Evolutionary conservation across 2,329 filamentous ascomycete species (phyloP).

Genomic region (Diplodia scrobiculata): DNA sequence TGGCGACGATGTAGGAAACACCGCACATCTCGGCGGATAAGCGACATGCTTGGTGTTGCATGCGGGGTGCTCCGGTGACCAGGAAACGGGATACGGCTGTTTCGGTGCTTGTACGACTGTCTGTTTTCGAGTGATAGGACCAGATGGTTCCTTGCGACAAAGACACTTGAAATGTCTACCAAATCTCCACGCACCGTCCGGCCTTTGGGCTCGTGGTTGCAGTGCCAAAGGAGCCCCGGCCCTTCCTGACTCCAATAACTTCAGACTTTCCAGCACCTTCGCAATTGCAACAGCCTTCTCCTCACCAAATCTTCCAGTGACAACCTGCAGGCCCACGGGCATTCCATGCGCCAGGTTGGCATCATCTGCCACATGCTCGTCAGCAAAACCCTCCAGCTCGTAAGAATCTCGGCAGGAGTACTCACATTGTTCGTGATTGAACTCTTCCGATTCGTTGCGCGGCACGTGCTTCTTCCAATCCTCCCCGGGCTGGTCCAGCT

Average conservation of each 20-base stretch:
- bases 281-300: constrained; percentile 33
- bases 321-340: constrained; percentile 33
- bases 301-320: constrained; percentile 33
- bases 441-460: constrained; percentile 22
- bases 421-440: constrained; percentile 29
- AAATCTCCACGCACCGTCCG: background rate
- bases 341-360: constrained; percentile 31
- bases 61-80: background rate
- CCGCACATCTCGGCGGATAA: background rate
- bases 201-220: too few species aligned
- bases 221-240: too few species aligned
- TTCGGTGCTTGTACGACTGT: background rate
- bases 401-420: background rate
- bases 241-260: background rate
- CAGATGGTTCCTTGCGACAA: too few species aligned
- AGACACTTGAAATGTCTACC: background rate
- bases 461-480: constrained; percentile 12
- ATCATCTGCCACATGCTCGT: constrained; percentile 30
- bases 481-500: constrained; percentile 18
- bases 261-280: constrained; percentile 31
- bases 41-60: background rate
- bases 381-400: background rate
- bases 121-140: too few species aligned
- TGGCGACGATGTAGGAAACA: background rate
- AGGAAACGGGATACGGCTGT: background rate